Evolutionary conservation across 768 basidiomycete species (phyloP), one percentile per base, ranked within the genome.

Genomic region (Naganishia kalamii): DNA sequence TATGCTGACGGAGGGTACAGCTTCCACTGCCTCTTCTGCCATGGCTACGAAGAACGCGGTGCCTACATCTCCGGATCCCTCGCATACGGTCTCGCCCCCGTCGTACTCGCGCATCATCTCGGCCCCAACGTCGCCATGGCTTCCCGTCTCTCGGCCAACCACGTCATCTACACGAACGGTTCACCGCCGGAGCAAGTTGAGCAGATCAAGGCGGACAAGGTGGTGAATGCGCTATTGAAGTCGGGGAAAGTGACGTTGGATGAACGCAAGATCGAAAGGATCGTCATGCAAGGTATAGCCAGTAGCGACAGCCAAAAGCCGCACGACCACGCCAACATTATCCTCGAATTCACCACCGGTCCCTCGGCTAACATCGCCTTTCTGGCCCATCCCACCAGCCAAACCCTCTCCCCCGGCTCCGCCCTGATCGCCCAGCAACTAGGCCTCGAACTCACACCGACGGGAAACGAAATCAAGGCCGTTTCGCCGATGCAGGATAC

Each of bases 11-110:
- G 12, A 11, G 29, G 2, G 15, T n/a, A 40, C 29, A 60, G 59
- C 59, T 46, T 62, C 27, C 60, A 62, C 44, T 62, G 60, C 43
- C 60, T 46, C 44, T 62, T 46, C 60, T 62, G 60, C 27, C 60
- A 62, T 27, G 60, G 60, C 12, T 62, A 62, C 60, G 60, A 62
- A 48, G 41, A 62, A 62, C 60, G 60, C 10, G 41, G 41, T 19
- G 27, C 13, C 13, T 10, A 3, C 23, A 21, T n/a, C 46, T 40
- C 60, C 12, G 60, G 60, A 12, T 47, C 27, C 44, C 60, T 62
- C 29, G 37, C 27, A 15, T n/a, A 8, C 23, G 27, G n/a, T 6
- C 60, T 27, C 37, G 60, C 23, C 41, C 27, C 46, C 44, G 29
- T n/a, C 21, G 43, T 32, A 19, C 25, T 62, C 44, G 44, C 25